Percentiles rank a stretch among this genome's conserved stretches.
Conservation (phyloP, 2,329 filamentous ascomycete species). For the Paecilomyces dactylethromorphus region DNA sequence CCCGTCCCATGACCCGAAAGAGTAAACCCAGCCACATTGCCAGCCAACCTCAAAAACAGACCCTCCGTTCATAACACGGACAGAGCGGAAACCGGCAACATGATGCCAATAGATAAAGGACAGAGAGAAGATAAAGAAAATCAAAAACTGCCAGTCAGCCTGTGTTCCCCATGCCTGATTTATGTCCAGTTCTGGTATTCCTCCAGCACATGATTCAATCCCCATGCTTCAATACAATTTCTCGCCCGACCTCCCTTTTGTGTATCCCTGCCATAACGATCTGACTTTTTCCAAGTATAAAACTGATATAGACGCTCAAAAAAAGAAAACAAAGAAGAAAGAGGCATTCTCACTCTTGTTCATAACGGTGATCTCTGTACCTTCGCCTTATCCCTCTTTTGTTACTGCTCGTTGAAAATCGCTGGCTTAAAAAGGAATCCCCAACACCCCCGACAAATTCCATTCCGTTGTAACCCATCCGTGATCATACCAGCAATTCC, state of each 20-base stretch:
- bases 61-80: neutral
- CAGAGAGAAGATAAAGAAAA: constrained; percentile 1
- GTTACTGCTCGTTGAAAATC: constrained; percentile 16
- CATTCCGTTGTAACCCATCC: constrained; percentile 33
- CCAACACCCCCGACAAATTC: constrained; percentile 34
- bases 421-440: constrained; percentile 31
- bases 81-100: neutral
- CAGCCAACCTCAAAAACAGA: neutral
- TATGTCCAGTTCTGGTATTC: neutral
- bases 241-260: constrained; percentile 1
- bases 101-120: neutral
- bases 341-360: neutral
- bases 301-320: constrained; percentile 3
- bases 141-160: neutral
- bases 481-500: constrained; percentile 34
- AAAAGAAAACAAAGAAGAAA: neutral
- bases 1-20: neutral
- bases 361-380: neutral
- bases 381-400: constrained; percentile 14
- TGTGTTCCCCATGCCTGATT: neutral
- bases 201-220: neutral
- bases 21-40: neutral
- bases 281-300: constrained; percentile 3
- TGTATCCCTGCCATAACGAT: constrained; percentile 1
- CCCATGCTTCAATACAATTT: neutral